Evolutionary conservation across 2,329 filamentous ascomycete genomes (phyloP).

Genomic region (Claviceps citrina): DNA sequence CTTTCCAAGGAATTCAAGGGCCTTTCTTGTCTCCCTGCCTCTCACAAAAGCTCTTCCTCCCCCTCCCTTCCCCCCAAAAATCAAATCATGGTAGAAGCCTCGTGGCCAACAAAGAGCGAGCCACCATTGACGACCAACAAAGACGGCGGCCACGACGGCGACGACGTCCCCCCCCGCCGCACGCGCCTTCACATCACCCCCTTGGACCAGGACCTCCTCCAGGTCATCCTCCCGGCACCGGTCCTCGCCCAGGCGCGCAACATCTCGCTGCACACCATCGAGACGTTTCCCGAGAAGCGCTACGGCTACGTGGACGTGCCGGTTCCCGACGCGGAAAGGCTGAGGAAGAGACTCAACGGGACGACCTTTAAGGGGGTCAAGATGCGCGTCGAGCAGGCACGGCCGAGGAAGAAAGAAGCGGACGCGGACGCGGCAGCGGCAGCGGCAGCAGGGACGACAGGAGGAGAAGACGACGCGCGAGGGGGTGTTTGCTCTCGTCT

Average conservation of each 20-base stretch:
- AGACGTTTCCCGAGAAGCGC: conserved; percentile 76
- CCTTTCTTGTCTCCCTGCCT: no score
- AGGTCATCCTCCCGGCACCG: conserved; percentile 54
- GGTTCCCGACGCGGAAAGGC: conserved; percentile 65
- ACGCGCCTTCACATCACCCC: conserved; percentile 68
- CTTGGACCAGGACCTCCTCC: conserved; percentile 59
- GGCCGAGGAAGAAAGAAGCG: conserved; percentile 12
- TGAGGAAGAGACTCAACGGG: conserved; percentile 83
- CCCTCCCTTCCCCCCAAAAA: background rate
- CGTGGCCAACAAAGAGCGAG: background rate
- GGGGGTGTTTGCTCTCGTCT: no score
- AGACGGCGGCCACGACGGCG: background rate
- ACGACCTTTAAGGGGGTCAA: conserved; percentile 72
- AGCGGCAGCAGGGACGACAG: no score
- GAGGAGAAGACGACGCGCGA: no score
- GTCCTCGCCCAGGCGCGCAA: conserved; percentile 53
- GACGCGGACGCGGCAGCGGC: background rate
- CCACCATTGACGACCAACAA: background rate
- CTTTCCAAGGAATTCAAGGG: no score
- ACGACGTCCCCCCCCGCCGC: conserved; percentile 10
- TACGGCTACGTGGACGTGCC: conserved; percentile 88
- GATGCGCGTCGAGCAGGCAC: conserved; percentile 69
- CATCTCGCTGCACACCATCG: conserved; percentile 73
- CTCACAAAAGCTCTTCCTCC: no score
- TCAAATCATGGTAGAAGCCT: conserved; percentile 1